Percentiles rank a stretch among this genome's conserved stretches.
Evolutionary conservation across 2,329 filamentous ascomycete species (phyloP).

Genomic region (Cladorrhinum sp.): DNA sequence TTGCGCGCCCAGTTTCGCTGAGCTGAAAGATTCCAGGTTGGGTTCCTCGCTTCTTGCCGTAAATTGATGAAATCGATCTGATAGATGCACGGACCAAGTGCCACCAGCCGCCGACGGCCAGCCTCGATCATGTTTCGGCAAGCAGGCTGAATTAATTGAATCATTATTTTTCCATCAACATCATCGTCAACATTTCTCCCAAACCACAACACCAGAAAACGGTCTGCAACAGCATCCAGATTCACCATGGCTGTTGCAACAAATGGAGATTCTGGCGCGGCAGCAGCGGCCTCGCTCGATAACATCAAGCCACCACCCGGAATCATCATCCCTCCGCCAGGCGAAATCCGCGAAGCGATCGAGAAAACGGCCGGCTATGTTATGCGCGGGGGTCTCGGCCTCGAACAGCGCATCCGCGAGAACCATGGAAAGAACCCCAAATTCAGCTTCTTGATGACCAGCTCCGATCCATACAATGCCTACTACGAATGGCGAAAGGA

Average conservation of each 20-base stretch:
- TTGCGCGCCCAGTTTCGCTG: too few species aligned
- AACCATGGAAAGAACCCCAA: conserved; percentile 84
- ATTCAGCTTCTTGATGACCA: conserved; percentile 83
- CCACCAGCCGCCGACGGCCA: background rate
- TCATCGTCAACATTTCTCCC: background rate
- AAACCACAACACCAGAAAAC: background rate
- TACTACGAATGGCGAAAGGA: conserved; percentile 90
- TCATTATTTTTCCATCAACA: background rate
- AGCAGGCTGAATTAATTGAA: background rate
- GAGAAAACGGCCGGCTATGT: conserved; percentile 96
- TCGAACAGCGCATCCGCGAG: conserved; percentile 81
- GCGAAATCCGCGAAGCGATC: conserved; percentile 77
- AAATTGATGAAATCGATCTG: background rate
- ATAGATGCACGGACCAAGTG: background rate
- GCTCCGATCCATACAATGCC: conserved; percentile 76
- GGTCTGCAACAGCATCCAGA: background rate
- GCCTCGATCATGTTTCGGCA: background rate
- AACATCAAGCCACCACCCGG: conserved; percentile 76
- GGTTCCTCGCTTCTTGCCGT: background rate
- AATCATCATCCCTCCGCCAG: conserved; percentile 80
- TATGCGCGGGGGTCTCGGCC: conserved; percentile 62
- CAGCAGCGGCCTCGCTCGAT: conserved; percentile 51
- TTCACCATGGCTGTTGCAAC: conserved; percentile 33
- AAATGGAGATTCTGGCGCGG: conserved; percentile 52
- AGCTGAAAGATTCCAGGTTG: background rate